Percentiles rank a stretch among this genome's conserved stretches.
Conservation (phyloP, 2,329 filamentous ascomycete genomes). For the Sporothrix pseudoabietina region DNA sequence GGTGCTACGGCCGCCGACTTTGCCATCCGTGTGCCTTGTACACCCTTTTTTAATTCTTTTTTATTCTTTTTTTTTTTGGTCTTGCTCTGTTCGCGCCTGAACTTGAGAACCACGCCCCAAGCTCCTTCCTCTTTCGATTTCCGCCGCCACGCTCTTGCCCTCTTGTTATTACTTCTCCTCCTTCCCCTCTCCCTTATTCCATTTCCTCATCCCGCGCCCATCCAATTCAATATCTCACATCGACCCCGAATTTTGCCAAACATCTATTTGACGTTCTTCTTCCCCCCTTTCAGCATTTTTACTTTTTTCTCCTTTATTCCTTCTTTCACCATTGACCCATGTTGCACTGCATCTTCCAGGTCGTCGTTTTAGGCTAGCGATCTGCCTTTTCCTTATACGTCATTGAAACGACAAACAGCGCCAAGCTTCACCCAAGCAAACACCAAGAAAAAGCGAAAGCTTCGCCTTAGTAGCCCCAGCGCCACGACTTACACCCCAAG, state of each 20-base stretch:
- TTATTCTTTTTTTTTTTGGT: neutral
- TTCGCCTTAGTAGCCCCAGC: conserved; percentile 3
- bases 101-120: neutral
- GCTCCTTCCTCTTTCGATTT: conserved; percentile 16
- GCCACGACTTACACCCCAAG: neutral
- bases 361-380: conserved; percentile 10
- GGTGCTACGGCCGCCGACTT: conserved; percentile 12
- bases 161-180: neutral
- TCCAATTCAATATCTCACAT: conserved; percentile 4
- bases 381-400: neutral
- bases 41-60: neutral
- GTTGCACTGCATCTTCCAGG: neutral
- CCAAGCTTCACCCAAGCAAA: conserved; percentile 1
- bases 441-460: conserved; percentile 19
- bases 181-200: neutral
- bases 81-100: neutral
- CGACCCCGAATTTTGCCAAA: neutral
- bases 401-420: neutral
- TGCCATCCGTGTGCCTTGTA: conserved; percentile 17
- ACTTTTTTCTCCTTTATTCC: neutral
- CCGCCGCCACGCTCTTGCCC: neutral
- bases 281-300: neutral
- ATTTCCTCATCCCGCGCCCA: neutral
- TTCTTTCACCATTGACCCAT: neutral
- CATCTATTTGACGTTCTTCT: neutral